phyloP scores from a whole-genome alignment of 129 eudicot genomes.

The Escallonia herrerae region DNA sequence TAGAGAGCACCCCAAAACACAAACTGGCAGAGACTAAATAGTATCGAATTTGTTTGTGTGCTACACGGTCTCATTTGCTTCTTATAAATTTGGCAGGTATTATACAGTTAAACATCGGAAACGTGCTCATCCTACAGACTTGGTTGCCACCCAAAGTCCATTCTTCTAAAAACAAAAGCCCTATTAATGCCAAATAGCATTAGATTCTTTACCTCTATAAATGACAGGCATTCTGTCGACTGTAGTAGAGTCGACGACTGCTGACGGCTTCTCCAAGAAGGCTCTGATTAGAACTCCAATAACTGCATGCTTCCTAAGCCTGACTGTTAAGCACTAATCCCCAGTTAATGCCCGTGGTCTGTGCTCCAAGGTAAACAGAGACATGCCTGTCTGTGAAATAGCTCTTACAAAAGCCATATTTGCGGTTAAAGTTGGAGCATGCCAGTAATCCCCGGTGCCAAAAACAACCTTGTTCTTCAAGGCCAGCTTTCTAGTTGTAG shows the following conservation, averaged over 20 bases:
- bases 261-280: no score
- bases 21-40: no score
- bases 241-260: no score
- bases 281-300: no score
- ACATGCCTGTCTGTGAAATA: constrained; percentile 82
- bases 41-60: no score
- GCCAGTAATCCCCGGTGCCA: constrained; percentile 87
- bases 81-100: no score
- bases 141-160: not conserved
- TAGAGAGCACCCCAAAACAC: no score
- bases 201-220: not conserved
- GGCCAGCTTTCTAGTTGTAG: constrained; percentile 80
- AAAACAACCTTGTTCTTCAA: constrained; percentile 80
- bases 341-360: constrained; percentile 89
- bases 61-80: no score
- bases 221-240: no score
- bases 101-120: no score
- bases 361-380: constrained; percentile 67
- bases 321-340: constrained; percentile 28
- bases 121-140: not conserved
- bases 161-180: not conserved
- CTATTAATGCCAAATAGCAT: not conserved
- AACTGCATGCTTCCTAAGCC: no score
- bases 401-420: constrained; percentile 97
- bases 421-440: constrained; percentile 79